Evolutionary conservation across 148 eudicot species (phyloP).

Genomic region (Heliosperma pusillum): DNA sequence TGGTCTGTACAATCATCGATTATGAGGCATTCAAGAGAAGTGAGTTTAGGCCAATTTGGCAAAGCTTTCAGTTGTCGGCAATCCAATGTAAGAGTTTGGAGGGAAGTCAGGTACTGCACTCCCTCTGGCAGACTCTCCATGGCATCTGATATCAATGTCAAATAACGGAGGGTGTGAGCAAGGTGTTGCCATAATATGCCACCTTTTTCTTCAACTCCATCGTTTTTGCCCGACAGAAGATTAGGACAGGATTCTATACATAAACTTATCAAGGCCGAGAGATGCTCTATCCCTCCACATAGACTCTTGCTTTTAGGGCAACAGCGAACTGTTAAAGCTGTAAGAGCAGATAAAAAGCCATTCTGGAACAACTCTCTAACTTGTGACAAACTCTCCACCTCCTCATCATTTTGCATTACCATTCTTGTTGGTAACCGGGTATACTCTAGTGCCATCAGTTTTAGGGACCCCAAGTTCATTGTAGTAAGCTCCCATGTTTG

Average conservation of each 20-base stretch:
- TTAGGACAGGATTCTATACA: background rate
- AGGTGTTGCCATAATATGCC: background rate
- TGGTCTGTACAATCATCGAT: background rate
- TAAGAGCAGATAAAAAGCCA: background rate
- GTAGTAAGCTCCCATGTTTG: background rate
- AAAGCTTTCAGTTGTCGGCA: background rate
- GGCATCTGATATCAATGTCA: background rate
- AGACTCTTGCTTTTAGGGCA: background rate
- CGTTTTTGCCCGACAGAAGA: background rate
- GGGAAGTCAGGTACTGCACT: background rate
- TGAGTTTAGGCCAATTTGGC: background rate
- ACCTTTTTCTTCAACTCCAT: background rate
- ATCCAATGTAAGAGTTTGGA: background rate
- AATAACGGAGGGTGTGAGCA: background rate
- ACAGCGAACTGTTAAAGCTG: background rate
- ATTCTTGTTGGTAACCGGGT: background rate
- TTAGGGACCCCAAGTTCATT: background rate
- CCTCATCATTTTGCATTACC: background rate
- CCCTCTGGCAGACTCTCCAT: background rate
- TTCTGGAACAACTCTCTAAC: background rate
- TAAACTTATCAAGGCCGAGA: background rate
- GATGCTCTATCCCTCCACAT: background rate
- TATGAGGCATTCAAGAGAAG: background rate
- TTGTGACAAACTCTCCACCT: background rate
- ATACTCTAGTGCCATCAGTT: background rate